Conservation (phyloP, 306 rosid species). For the Acacia confusa region DNA sequence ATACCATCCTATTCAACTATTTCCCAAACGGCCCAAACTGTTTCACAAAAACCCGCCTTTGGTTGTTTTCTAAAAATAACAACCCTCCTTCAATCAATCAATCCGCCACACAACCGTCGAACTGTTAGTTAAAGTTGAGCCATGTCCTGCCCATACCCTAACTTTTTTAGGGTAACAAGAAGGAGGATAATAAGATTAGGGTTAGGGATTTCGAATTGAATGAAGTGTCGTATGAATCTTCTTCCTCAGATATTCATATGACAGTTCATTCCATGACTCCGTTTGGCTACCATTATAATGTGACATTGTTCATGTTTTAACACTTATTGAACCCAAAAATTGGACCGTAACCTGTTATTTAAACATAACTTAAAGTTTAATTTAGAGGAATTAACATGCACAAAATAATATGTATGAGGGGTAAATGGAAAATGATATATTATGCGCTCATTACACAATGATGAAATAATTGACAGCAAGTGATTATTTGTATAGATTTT, state of each 20-base stretch:
- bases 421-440: neutral
- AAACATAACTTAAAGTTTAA: neutral
- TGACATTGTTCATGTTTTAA: too few species aligned
- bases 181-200: neutral
- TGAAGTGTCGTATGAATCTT: neutral
- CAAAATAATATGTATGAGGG: neutral
- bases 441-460: neutral
- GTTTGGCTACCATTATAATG: too few species aligned
- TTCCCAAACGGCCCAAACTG: slow-evolving; percentile 7
- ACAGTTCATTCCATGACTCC: too few species aligned
- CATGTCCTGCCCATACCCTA: slow-evolving; percentile 27
- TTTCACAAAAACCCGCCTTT: neutral
- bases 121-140: neutral
- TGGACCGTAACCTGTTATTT: too few species aligned
- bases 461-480: neutral
- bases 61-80: neutral
- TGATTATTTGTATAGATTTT: neutral
- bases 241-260: too few species aligned
- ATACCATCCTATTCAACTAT: slow-evolving; percentile 6
- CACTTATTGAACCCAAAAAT: too few species aligned
- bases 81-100: neutral
- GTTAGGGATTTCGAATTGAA: slow-evolving; percentile 28
- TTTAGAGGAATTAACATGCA: neutral
- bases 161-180: too few species aligned
- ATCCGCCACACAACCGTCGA: neutral